phyloP scores from a whole-genome alignment of 352 stramenopile species.

The Pythium chondricola region DNA sequence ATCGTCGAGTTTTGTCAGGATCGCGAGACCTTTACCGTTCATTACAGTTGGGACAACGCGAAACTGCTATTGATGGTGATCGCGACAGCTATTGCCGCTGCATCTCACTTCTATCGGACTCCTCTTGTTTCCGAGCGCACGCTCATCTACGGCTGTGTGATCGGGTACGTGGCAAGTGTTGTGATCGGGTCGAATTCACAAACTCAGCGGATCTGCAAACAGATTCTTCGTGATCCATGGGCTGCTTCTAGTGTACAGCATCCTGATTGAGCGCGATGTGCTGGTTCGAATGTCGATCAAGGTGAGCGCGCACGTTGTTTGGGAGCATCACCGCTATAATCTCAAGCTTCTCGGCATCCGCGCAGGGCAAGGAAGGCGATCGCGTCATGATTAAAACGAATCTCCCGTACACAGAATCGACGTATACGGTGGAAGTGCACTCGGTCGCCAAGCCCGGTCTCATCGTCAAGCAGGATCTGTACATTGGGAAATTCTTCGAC shows the following conservation, averaged over 20 bases:
- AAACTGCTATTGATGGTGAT: slow-evolving; percentile 79
- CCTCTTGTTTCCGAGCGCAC: slow-evolving; percentile 51
- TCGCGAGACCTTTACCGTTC: slow-evolving; percentile 43
- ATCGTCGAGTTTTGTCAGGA: slow-evolving; percentile 69
- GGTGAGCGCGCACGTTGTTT: too few species aligned
- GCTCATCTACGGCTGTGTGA: slow-evolving; percentile 66
- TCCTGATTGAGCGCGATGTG: slow-evolving; percentile 76
- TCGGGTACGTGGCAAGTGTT: slow-evolving; percentile 26
- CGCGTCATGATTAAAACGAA: slow-evolving; percentile 57
- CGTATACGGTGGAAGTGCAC: slow-evolving; percentile 61
- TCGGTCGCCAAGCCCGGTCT: slow-evolving; percentile 12
- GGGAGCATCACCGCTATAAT: slow-evolving; percentile 2
- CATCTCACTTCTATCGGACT: slow-evolving; percentile 68
- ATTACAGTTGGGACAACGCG: slow-evolving; percentile 80
- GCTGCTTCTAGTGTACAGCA: slow-evolving; percentile 60
- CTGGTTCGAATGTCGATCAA: slow-evolving; percentile 62
- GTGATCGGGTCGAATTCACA: neutral
- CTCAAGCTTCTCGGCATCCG: neutral
- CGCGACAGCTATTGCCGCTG: slow-evolving; percentile 45
- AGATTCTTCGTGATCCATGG: slow-evolving; percentile 83
- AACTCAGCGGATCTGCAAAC: neutral
- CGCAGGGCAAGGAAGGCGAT: too few species aligned
- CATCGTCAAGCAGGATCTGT: slow-evolving; percentile 48
- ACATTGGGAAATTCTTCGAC: slow-evolving; percentile 84
- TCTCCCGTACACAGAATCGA: slow-evolving; percentile 67